Base-by-base conservation (phyloP, 495 filamentous ascomycete genomes). In the Trypethelium eluteriae region DNA sequence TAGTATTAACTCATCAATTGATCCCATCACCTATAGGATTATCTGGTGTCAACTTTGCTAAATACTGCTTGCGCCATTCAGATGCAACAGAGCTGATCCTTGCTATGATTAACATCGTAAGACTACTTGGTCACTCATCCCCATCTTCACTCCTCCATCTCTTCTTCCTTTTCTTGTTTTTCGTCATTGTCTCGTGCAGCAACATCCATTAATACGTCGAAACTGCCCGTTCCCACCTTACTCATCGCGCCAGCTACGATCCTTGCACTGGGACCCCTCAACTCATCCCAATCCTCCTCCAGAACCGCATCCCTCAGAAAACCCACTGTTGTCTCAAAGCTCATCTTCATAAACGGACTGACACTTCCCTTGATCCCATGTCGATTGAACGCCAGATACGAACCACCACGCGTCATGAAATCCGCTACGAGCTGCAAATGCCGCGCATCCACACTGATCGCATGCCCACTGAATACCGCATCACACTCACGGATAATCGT, bases 341-440 rank as follows among this genome's bases (percentile, higher is more conserved):
- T 95, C 92, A 96, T 96, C 83, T 97, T 96, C 77, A 93, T 88
- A 69, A 98, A 92, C 1, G 94, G 92, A 63, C 88, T 93, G 16
- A 90, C 86, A 72, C 88, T 89, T 67, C 88, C 84, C 74, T 86
- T 89, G 64, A 98, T 75, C 18, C 93, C 94, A 70, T 88, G 93
- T 57, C 94, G 88, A 77, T 89, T 96, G 80, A 98, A 99, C 2
- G 93, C 86, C 18, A 83, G 86, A 78, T 94, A 98, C 18, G 85
- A 86, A 69, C 94, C 94, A 68, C 85, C 86, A 36, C 92, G 80
- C 18, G 95, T 98, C 94, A 98, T 98, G 77, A 88, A 89, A 78
- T 98, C 94, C 64, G 89, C 93, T 70, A 98, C 96, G 67, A 98
- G 83, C 78, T 93, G 96, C 70, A 99, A 78, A 78, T 99, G 94